Evolutionary conservation across 139 green algal species (phyloP).

Genomic region (Picochlorum sp.): DNA sequence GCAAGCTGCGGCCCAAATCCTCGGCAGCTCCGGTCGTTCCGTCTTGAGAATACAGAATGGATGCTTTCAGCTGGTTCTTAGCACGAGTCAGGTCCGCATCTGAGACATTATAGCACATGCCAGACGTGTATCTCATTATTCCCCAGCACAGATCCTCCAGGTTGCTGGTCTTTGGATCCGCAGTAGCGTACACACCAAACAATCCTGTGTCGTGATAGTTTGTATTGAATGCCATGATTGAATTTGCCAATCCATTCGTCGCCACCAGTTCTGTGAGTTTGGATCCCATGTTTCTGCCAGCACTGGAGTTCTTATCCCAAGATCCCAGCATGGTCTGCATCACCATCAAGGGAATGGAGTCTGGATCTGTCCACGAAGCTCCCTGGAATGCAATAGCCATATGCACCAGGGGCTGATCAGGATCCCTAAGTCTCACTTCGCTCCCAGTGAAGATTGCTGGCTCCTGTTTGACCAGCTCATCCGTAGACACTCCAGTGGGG

Average conservation of each 20-base stretch:
- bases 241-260: conserved; percentile 70
- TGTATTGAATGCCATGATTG: conserved; percentile 93
- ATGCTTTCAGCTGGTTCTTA: conserved; percentile 89
- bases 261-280: conserved; percentile 74
- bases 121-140: conserved; percentile 62
- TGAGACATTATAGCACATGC: conserved; percentile 76
- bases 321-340: conserved; percentile 68
- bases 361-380: conserved; percentile 83
- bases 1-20: conserved; percentile 89
- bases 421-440: conserved; percentile 86
- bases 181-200: conserved; percentile 88
- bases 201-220: conserved; percentile 95
- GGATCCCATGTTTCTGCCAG: conserved; percentile 14
- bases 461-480: conserved; percentile 49
- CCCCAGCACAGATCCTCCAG: conserved; percentile 52
- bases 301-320: conserved; percentile 56
- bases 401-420: conserved; percentile 65
- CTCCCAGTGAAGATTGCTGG: conserved; percentile 89
- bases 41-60: conserved; percentile 52
- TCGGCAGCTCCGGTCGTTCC: conserved; percentile 63
- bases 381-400: conserved; percentile 91
- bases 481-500: conserved; percentile 21
- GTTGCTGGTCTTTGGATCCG: conserved; percentile 25
- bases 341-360: conserved; percentile 94
- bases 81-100: conserved; percentile 81